Base-by-base conservation (phyloP, 441 rosid species). In the Theobroma grandiflorum region DNA sequence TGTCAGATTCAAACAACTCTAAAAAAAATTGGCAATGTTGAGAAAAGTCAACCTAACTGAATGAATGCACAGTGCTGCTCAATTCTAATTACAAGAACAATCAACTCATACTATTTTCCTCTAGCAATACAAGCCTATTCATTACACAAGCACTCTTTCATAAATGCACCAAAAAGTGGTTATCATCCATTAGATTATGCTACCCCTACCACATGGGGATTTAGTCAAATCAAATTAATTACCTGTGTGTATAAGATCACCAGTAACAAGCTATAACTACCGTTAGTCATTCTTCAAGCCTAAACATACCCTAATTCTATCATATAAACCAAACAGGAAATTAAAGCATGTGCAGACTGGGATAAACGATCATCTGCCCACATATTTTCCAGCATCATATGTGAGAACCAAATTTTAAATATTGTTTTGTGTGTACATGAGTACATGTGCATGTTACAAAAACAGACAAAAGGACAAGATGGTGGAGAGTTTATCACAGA, bases 391-490 rank as follows among this genome's bases (percentile, higher is more conserved):
- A 61, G 38, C 37, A 20, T 47, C 74, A 7, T 43, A 22, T 53
- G 26, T 9, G 26, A 31, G 26, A 26, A 31, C 37, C 43, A 62
- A 62, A 33, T 9, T 61, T 75, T 61, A 63, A 74, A 22, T 45
- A 10, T 76, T 76, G 6, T 55, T 72, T 22, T 57, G 68, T 6
- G 31, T 33, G 70, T 55, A 16, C 1, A n/a, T 11, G 43, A 45
- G 18, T 63, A 33, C 20, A 6, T 5, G 43, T 33, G 57, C 78
- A 63, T 33, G 45, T 76, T 47, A 31, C 6, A 61, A 4, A 74
- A 42, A 74, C 40, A 40, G 38, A 74, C 11, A 74, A 43, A 59
- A 31, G 42, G 68, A 74, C 26, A 74, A 74, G 78, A 74, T 16
- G 42, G 6, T 8, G 7, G 64, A 18, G 45, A 50, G 43, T 8